Conservation (phyloP, 192 early-diverging fungal species). For the Radiomyces spectabilis region DNA sequence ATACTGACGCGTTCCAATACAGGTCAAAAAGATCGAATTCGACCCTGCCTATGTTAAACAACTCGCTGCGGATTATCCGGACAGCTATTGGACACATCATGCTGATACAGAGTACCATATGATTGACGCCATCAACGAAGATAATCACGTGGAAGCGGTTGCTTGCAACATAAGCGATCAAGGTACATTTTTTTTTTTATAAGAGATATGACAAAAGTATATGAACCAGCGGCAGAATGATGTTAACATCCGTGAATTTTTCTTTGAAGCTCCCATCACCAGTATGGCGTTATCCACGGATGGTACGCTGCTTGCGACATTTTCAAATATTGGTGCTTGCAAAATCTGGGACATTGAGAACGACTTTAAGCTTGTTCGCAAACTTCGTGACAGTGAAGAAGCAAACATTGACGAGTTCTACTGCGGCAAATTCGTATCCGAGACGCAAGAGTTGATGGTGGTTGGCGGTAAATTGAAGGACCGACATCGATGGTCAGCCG, state of each 20-base stretch:
- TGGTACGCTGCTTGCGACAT: conserved; percentile 79
- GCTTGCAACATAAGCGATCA: conserved; percentile 67
- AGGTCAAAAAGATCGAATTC: conserved; percentile 23
- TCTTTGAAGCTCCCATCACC: conserved; percentile 54
- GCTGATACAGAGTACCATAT: conserved; percentile 42
- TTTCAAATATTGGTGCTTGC: conserved; percentile 69
- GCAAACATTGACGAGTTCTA: conserved; percentile 89
- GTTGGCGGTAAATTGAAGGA: conserved; percentile 92
- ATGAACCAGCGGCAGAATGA: neutral
- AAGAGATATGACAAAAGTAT: neutral
- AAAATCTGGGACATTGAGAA: conserved; percentile 74
- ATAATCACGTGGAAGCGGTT: conserved; percentile 61
- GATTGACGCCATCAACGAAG: conserved; percentile 61
- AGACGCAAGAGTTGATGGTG: conserved; percentile 36
- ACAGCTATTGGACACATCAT: conserved; percentile 51
- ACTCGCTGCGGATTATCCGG: conserved; percentile 50
- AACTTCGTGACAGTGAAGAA: conserved; percentile 67
- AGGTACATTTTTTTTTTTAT: conserved; percentile 35
- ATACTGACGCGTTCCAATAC: too few species aligned
- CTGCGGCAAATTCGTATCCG: conserved; percentile 64
- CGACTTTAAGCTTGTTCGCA: conserved; percentile 60
- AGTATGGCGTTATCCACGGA: conserved; percentile 81
- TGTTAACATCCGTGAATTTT: neutral
- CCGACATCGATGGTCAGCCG: conserved; percentile 75
- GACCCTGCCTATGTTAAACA: conserved; percentile 40